A percentile compares a stretch with the other conserved stretches of the same genome.
These are phyloP conservation scores for Rhizopogon rudus DNA, from an alignment of 768 basidiomycete species.

Conservation along the genomic window DNA sequence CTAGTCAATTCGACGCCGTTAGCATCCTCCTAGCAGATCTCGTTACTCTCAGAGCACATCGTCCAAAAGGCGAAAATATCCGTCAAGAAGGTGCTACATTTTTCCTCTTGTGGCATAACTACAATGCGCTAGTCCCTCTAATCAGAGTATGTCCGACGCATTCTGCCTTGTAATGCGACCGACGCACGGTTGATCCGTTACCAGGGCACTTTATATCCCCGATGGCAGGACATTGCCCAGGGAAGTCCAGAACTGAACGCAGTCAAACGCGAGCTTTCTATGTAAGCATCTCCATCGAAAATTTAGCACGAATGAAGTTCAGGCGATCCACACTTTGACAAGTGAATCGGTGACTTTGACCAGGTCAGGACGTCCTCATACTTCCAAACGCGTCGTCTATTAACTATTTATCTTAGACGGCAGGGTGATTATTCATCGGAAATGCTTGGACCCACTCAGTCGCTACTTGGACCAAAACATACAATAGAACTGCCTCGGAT, in stretches of 20 bases:
- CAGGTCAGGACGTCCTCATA: neutral
- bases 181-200: neutral
- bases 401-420: neutral
- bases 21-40: slow-evolving; percentile 24
- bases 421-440: too few relatives aligned
- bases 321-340: neutral
- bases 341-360: neutral
- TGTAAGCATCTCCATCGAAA: slow-evolving; percentile 12
- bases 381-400: neutral
- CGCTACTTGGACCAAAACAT: neutral
- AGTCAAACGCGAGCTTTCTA: slow-evolving; percentile 22
- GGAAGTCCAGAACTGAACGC: slow-evolving; percentile 17
- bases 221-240: slow-evolving; percentile 21
- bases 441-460: neutral
- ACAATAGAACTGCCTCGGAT: neutral
- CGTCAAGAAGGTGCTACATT: slow-evolving; percentile 13
- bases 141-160: neutral
- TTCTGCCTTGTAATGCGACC: neutral
- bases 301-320: neutral
- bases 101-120: slow-evolving; percentile 20
- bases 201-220: slow-evolving; percentile 19
- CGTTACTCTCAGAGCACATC: slow-evolving; percentile 24
- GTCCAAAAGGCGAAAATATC: slow-evolving; percentile 23
- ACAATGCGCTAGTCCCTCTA: slow-evolving; percentile 5
- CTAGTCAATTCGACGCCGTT: slow-evolving; percentile 10